Evolutionary conservation across 2,329 filamentous ascomycete species (phyloP).

Genomic region (Penicillium sp.): DNA sequence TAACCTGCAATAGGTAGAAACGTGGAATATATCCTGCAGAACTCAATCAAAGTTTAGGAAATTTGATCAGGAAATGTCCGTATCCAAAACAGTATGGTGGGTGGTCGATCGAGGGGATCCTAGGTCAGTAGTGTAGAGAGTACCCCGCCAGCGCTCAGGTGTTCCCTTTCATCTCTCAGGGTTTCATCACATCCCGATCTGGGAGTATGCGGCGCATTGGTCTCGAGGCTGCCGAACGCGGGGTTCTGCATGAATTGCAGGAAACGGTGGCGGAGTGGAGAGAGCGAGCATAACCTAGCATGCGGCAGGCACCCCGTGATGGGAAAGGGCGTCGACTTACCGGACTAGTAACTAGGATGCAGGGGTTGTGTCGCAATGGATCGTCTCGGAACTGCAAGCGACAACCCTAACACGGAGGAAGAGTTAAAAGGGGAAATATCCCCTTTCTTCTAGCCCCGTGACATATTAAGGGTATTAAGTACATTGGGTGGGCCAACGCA

Average conservation of each 20-base stretch:
- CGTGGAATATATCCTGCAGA: neutral
- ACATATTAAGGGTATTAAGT: neutral
- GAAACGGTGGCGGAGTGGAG: neutral
- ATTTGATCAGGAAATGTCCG: slow-evolving; percentile 1
- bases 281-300: neutral
- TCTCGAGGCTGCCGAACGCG: neutral
- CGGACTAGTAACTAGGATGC: neutral
- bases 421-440: slow-evolving; percentile 1
- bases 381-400: slow-evolving; percentile 1
- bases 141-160: slow-evolving; percentile 2
- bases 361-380: neutral
- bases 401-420: slow-evolving; percentile 8
- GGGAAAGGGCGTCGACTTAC: neutral
- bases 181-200: slow-evolving; percentile 6
- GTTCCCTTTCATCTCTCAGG: slow-evolving; percentile 8
- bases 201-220: neutral
- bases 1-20: too few relatives aligned
- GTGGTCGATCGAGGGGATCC: slow-evolving; percentile 2
- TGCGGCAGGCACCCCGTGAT: slow-evolving; percentile 4
- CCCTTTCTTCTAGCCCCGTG: neutral
- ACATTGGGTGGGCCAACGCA: neutral
- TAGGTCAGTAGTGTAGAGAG: neutral
- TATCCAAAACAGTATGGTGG: slow-evolving; percentile 10
- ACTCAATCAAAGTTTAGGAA: neutral
- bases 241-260: neutral